Conservation (phyloP, 2,329 filamentous ascomycete genomes). For the Fusarium torulosum region DNA sequence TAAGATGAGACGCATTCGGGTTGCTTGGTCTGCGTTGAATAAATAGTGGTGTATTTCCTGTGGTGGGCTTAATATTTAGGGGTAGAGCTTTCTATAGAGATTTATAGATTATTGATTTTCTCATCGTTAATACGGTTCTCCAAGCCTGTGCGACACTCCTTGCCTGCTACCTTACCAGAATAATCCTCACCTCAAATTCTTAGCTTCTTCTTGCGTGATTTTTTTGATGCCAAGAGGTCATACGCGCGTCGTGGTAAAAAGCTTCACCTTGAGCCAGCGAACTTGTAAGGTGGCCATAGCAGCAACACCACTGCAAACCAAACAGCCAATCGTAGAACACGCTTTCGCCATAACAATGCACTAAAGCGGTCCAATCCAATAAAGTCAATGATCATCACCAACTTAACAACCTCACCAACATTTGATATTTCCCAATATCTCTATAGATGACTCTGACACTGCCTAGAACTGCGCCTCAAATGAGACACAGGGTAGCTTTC, state of each 20-base stretch:
- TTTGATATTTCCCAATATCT: neutral
- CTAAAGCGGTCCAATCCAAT: constrained; percentile 3
- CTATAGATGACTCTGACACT: neutral
- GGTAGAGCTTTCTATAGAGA: constrained; percentile 3
- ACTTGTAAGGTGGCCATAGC: neutral
- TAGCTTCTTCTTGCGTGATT: accelerated
- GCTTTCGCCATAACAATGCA: neutral
- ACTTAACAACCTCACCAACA: neutral
- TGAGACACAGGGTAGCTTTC: constrained; percentile 7
- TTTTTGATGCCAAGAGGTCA: neutral
- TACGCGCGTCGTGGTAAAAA: neutral
- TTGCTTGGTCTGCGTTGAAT: constrained; percentile 69
- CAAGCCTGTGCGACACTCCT: too few species aligned
- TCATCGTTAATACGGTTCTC: neutral
- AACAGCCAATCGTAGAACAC: constrained; percentile 22
- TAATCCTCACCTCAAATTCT: too few species aligned
- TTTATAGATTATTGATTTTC: constrained; percentile 17
- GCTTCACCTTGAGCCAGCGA: neutral
- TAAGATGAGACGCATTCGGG: constrained; percentile 61
- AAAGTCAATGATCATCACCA: constrained; percentile 10
- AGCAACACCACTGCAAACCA: neutral
- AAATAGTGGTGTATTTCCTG: neutral
- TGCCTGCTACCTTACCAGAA: too few species aligned
- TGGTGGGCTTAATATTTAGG: neutral
- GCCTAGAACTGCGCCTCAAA: constrained; percentile 9